Evolutionary conservation across 2,329 filamentous ascomycete species (phyloP).

Genomic region (Diaporthe caulivora): DNA sequence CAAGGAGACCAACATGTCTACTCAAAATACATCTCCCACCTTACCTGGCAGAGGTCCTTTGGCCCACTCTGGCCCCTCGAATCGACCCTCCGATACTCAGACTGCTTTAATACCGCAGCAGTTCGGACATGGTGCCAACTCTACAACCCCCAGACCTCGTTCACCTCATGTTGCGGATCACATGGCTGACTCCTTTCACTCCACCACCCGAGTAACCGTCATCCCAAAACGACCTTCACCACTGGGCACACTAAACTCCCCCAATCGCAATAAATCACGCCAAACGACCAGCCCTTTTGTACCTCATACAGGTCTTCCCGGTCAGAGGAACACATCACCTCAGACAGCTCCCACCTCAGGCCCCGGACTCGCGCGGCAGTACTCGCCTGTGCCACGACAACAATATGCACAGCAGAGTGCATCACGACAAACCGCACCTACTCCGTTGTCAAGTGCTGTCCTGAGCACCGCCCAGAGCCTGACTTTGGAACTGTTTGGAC

Average conservation of each 20-base stretch:
- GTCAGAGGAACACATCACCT: not conserved
- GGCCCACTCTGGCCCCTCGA: not conserved
- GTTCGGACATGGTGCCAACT: not conserved
- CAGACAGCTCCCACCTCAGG: not conserved
- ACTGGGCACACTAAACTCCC: not conserved
- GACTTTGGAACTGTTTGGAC: constrained; percentile 47
- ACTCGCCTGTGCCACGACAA: not conserved
- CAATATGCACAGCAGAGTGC: not conserved
- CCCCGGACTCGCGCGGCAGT: not conserved
- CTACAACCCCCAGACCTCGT: not conserved
- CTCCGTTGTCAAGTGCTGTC: not conserved
- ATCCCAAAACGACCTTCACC: not conserved
- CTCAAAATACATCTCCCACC: not conserved
- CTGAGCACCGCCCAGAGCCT: constrained; percentile 44
- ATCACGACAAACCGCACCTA: not conserved
- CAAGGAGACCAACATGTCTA: not conserved
- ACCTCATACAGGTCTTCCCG: not conserved
- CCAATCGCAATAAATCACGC: not conserved
- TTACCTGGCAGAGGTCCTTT: too few species aligned
- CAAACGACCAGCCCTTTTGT: not conserved
- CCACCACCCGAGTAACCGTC: not conserved
- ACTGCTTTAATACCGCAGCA: not conserved
- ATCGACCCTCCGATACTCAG: not conserved
- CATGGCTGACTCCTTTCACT: not conserved
- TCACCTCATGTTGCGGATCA: not conserved